Percentiles rank a stretch among this genome's conserved stretches.
Evolutionary conservation across 345 rosid species (phyloP).

Genomic region (Garcia nutans): DNA sequence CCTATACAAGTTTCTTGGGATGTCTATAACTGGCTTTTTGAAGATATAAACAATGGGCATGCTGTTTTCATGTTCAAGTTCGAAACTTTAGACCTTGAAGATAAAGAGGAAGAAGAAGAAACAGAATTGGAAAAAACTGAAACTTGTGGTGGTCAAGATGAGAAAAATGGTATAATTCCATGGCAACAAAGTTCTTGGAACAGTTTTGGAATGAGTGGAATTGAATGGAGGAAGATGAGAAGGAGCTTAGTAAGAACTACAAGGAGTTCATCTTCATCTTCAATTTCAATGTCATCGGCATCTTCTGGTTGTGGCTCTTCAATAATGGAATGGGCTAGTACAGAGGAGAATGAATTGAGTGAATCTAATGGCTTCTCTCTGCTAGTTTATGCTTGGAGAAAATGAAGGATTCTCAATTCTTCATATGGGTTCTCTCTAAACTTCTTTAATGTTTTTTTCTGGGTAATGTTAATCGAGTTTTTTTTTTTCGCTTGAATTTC

Average conservation of each 20-base stretch:
- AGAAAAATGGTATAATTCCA: conserved; percentile 26
- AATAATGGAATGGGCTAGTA: conserved; percentile 91
- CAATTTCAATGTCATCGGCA: conserved; percentile 82
- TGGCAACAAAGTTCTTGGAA: conserved; percentile 43
- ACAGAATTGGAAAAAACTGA: background rate
- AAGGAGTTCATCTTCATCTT: conserved; percentile 72
- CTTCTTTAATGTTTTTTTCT: background rate
- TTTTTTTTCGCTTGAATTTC: background rate
- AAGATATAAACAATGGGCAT: conserved; percentile 46
- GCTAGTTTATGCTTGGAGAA: conserved; percentile 86
- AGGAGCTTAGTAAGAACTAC: conserved; percentile 57
- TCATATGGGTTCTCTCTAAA: background rate
- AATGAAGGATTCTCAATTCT: conserved; percentile 37
- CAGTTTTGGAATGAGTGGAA: conserved; percentile 51
- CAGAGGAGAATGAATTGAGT: conserved; percentile 56
- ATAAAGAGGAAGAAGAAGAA: conserved; percentile 18
- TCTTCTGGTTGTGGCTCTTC: conserved; percentile 73
- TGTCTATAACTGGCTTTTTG: conserved; percentile 84
- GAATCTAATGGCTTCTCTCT: conserved; percentile 70
- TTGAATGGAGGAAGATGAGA: conserved; percentile 82
- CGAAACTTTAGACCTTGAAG: conserved; percentile 44
- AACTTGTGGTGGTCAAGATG: background rate
- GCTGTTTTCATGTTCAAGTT: conserved; percentile 88
- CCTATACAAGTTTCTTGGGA: conserved; percentile 86
- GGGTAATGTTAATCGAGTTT: conserved; percentile 15